phyloP scores from a whole-genome alignment of 140 eudicot species.

The Bidens hawaiensis region DNA sequence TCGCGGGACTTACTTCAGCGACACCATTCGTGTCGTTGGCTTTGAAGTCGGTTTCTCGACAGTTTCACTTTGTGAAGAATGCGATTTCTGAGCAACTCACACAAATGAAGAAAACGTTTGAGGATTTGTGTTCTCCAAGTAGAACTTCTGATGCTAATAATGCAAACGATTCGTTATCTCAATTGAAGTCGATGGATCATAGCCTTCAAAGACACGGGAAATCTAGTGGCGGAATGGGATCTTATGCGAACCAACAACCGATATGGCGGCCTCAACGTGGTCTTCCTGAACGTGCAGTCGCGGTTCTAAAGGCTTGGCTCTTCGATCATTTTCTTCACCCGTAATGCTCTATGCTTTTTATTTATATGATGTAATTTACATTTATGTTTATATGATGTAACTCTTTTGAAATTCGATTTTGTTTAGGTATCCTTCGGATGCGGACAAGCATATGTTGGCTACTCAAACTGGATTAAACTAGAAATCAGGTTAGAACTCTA shows the following conservation, averaged over 20 bases:
- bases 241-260: conserved; percentile 50
- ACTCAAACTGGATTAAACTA: conserved; percentile 75
- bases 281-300: conserved; percentile 86
- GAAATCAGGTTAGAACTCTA: conserved; percentile 64
- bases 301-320: conserved; percentile 80
- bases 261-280: conserved; percentile 95
- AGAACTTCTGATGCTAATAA: conserved; percentile 26
- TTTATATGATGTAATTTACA: neutral
- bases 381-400: neutral
- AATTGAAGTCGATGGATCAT: conserved; percentile 44
- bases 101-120: conserved; percentile 39
- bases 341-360: conserved; percentile 33
- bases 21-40: conserved; percentile 70
- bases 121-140: conserved; percentile 55
- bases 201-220: conserved; percentile 37
- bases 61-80: conserved; percentile 60
- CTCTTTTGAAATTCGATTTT: neutral
- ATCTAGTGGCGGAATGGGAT: conserved; percentile 31
- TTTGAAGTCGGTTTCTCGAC: conserved; percentile 55
- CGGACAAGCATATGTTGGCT: conserved; percentile 89
- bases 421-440: conserved; percentile 83
- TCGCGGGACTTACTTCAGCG: conserved; percentile 71
- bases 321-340: conserved; percentile 97
- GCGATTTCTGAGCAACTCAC: conserved; percentile 70
- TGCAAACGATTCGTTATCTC: conserved; percentile 32